These are phyloP conservation scores for Chlorella sp. DNA, from an alignment of 139 green algal genomes.

Conservation along the genomic window DNA sequence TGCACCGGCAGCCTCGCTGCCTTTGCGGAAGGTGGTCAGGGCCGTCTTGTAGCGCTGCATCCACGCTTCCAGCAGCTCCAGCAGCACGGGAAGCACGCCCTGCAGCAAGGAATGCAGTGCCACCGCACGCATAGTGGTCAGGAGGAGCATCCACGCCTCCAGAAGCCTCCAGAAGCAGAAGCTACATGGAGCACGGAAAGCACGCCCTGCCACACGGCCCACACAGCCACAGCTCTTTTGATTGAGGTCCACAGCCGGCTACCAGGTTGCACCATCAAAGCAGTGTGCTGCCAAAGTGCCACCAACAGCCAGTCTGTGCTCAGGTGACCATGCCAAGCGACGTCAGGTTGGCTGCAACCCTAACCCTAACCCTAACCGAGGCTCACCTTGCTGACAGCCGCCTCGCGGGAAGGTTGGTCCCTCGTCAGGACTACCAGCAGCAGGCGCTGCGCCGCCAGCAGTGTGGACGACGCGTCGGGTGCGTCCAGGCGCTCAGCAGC, in stretches of 20 bases:
- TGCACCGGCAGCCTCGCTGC: background rate
- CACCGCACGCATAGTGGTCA: too few species aligned
- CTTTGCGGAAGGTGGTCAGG: background rate
- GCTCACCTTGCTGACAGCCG: constrained; percentile 19
- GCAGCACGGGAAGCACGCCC: constrained; percentile 1
- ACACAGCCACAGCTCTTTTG: too few species aligned
- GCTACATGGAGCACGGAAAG: too few species aligned
- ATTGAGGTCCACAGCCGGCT: too few species aligned
- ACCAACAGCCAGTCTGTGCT: too few species aligned
- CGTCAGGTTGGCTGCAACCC: background rate
- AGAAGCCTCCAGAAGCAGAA: too few species aligned
- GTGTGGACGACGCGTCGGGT: background rate
- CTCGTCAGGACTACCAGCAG: constrained; percentile 68
- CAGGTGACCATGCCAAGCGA: too few species aligned
- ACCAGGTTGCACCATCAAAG: too few species aligned
- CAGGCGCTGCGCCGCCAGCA: constrained; percentile 47
- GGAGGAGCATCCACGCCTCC: too few species aligned
- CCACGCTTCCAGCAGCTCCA: constrained; percentile 64
- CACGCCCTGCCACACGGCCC: too few species aligned
- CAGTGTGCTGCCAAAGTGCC: too few species aligned
- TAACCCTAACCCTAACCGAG: too few species aligned
- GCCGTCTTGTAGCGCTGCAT: constrained; percentile 24
- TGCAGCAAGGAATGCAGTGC: constrained; percentile 5
- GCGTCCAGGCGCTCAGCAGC: background rate
- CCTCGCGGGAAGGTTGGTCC: constrained; percentile 31